Conservation (phyloP, 2,329 filamentous ascomycete species). For the Pestalotiopsis sp. region DNA sequence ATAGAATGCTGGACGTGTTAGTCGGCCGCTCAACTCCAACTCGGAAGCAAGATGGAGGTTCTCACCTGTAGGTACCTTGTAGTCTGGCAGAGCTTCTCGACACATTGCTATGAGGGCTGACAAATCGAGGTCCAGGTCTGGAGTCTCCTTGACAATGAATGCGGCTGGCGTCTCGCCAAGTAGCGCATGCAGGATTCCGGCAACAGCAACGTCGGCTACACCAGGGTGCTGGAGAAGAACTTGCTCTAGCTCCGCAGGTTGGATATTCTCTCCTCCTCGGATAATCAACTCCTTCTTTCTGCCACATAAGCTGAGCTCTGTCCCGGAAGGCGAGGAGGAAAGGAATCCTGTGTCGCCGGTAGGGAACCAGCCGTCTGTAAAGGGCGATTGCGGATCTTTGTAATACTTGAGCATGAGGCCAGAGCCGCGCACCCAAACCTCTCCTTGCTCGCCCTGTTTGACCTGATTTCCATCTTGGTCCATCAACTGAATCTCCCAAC, state of each 20-base stretch:
- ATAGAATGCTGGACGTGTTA: background rate
- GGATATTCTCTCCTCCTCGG: conserved; percentile 6
- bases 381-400: background rate
- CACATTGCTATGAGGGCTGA: background rate
- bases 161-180: conserved; percentile 6
- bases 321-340: background rate
- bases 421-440: conserved; percentile 2
- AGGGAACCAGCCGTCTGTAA: conserved; percentile 7
- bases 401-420: conserved; percentile 6
- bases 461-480: conserved; percentile 6
- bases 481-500: conserved; percentile 7
- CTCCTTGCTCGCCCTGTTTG: conserved; percentile 1
- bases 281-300: conserved; percentile 7
- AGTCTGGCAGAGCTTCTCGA: conserved; percentile 6
- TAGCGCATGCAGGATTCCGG: background rate
- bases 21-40: too few species aligned
- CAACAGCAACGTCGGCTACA: conserved; percentile 3
- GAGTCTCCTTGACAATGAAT: conserved; percentile 6
- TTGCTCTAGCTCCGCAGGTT: conserved; percentile 5
- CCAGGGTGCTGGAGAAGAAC: conserved; percentile 3
- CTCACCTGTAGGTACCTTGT: conserved; percentile 7
- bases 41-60: background rate
- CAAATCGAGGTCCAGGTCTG: conserved; percentile 6
- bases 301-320: background rate
- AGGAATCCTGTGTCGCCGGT: conserved; percentile 4